Percentiles rank a stretch among this genome's conserved stretches.
phyloP scores from a whole-genome alignment of 148 eudicot species.

The Chenopodium formosanum region DNA sequence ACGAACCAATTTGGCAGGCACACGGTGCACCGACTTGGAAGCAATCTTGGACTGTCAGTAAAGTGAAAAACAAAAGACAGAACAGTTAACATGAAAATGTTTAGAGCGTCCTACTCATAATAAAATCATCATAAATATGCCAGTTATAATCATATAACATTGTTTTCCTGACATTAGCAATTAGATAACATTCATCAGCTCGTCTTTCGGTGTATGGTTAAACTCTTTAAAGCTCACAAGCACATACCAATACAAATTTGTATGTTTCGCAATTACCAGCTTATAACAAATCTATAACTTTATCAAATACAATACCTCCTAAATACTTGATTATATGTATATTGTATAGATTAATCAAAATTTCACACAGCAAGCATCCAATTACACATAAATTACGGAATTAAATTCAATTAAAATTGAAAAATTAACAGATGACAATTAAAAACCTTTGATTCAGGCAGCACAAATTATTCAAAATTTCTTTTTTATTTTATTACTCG shows the following conservation, averaged over 20 bases:
- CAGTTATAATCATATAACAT: too few relatives aligned
- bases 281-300: not conserved
- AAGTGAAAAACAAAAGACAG: not conserved
- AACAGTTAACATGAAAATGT: too few relatives aligned
- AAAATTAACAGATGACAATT: too few relatives aligned
- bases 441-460: too few relatives aligned
- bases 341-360: not conserved
- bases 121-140: not conserved
- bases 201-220: not conserved
- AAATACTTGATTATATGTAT: not conserved
- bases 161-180: too few relatives aligned
- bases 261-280: not conserved
- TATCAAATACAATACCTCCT: not conserved
- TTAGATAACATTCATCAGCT: too few relatives aligned
- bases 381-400: not conserved
- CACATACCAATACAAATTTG: not conserved
- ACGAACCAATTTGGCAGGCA: slow-evolving; percentile 36
- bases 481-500: not conserved
- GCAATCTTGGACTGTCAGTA: slow-evolving; percentile 11
- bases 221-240: not conserved
- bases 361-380: not conserved
- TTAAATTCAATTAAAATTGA: too few relatives aligned
- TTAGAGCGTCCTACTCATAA: not conserved
- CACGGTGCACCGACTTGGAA: slow-evolving; percentile 10
- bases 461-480: not conserved